A percentile compares a stretch with the other conserved stretches of the same genome.
These are phyloP conservation scores for Pseudogymnoascus sp. DNA, from an alignment of 2,329 filamentous ascomycete genomes.

Conservation along the genomic window DNA sequence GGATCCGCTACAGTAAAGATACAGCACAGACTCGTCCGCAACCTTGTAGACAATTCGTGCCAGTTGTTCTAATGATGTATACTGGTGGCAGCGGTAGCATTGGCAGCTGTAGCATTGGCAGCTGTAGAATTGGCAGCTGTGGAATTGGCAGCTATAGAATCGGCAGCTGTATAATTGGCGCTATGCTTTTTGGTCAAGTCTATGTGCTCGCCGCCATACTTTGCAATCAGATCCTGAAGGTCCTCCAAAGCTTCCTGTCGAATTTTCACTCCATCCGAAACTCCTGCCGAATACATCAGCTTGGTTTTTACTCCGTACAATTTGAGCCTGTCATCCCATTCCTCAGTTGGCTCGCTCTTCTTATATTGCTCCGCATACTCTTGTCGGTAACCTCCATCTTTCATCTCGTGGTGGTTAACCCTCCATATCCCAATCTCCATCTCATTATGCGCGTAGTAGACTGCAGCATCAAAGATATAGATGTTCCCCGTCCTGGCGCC, in stretches of 20 bases:
- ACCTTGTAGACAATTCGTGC: background rate
- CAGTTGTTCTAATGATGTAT: background rate
- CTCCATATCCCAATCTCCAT: constrained; percentile 18
- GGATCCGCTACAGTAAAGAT: too few species aligned
- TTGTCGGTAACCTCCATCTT: constrained; percentile 8
- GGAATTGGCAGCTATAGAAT: background rate
- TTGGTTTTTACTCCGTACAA: constrained; percentile 19
- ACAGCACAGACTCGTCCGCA: background rate
- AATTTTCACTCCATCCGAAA: background rate
- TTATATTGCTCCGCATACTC: constrained; percentile 12
- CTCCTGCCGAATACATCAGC: background rate
- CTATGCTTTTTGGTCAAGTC: background rate
- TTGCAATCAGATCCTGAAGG: background rate
- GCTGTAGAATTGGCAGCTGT: background rate
- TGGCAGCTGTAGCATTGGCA: background rate
- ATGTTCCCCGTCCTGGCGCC: constrained; percentile 11
- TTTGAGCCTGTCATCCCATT: constrained; percentile 27
- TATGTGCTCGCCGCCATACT: background rate
- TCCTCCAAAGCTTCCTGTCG: background rate
- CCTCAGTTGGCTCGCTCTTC: constrained; percentile 23
- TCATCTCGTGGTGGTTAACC: background rate
- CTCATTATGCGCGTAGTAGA: constrained; percentile 27
- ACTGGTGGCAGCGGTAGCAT: background rate
- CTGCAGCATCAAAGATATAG: constrained; percentile 17
- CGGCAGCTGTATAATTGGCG: background rate